Evolutionary conservation across 208 protist genomes (phyloP).

Genomic region (Acanthamoeba castellanii): DNA sequence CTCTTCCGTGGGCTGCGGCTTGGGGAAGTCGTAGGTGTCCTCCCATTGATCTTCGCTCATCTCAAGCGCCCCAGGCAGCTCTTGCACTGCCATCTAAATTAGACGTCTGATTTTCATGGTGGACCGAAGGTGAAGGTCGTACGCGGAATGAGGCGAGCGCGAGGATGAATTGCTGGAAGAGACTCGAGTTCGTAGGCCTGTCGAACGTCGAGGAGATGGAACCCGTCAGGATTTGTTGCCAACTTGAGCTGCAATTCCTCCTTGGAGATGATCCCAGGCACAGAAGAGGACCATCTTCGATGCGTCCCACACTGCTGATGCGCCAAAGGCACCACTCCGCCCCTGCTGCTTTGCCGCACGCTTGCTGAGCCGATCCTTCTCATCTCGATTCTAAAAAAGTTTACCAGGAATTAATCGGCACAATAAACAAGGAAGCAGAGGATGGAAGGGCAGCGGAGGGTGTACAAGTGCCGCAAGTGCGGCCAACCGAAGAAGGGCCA

Average conservation of each 20-base stretch:
- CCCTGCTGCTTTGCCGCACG: no score
- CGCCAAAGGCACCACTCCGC: background rate
- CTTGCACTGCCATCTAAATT: background rate
- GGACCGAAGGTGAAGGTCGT: background rate
- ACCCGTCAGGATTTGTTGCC: background rate
- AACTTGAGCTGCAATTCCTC: constrained; percentile 4
- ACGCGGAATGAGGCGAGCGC: constrained; percentile 15
- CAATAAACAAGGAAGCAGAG: background rate
- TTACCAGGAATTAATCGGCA: no score
- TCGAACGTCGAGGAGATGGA: constrained; percentile 58
- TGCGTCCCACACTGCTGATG: background rate
- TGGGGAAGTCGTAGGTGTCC: constrained; percentile 16
- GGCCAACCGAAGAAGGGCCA: constrained; percentile 14
- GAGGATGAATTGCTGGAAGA: background rate
- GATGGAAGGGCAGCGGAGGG: constrained; percentile 1
- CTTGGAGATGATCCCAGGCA: background rate
- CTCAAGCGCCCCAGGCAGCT: constrained; percentile 44
- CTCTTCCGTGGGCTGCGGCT: constrained; percentile 6
- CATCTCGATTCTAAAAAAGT: no score
- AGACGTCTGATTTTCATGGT: no score
- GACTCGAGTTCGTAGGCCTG: constrained; percentile 12
- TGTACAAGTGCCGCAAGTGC: constrained; percentile 21
- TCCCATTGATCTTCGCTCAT: constrained; percentile 65
- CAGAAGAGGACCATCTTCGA: background rate
- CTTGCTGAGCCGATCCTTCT: no score